Conservation (phyloP, 2,329 filamentous ascomycete species). For the Aureobasidium sp. region DNA sequence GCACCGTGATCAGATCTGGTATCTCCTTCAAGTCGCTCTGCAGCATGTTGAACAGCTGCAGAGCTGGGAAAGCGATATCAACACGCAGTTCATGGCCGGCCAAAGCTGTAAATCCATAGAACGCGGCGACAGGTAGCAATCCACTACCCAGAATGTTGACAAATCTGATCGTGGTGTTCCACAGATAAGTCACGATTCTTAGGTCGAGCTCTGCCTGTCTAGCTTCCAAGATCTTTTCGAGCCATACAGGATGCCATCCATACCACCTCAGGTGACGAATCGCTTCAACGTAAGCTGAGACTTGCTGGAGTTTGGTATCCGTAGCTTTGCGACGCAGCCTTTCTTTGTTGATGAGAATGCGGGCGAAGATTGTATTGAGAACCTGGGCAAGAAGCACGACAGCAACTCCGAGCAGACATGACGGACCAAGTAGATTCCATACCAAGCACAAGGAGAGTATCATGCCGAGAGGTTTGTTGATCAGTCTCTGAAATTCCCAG, state of each 20-base stretch:
- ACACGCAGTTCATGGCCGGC: conserved; percentile 62
- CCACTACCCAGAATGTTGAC: conserved; percentile 66
- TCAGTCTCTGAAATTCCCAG: conserved; percentile 75
- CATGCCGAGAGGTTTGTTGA: conserved; percentile 72
- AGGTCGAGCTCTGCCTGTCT: conserved; percentile 61
- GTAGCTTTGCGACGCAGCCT: conserved; percentile 64
- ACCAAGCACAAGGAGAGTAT: conserved; percentile 66
- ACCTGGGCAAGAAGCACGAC: conserved; percentile 61
- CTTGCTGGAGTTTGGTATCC: conserved; percentile 70
- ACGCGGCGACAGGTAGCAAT: conserved; percentile 71
- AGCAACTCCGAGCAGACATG: conserved; percentile 66
- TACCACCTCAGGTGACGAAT: conserved; percentile 77
- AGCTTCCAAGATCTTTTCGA: conserved; percentile 60
- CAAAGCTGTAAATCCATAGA: conserved; percentile 72
- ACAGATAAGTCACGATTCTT: conserved; percentile 57
- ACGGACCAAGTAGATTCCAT: conserved; percentile 72
- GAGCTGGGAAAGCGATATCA: conserved; percentile 78
- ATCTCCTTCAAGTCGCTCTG: conserved; percentile 67
- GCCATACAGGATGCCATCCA: conserved; percentile 73
- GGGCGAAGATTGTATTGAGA: conserved; percentile 62
- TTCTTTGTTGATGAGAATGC: conserved; percentile 61
- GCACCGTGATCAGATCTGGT: conserved; percentile 65
- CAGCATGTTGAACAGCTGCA: conserved; percentile 72
- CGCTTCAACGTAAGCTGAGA: conserved; percentile 79
- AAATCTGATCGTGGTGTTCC: conserved; percentile 57